Base-by-base conservation (phyloP, 140 eudicot species). In the Stevia rebaudiana region DNA sequence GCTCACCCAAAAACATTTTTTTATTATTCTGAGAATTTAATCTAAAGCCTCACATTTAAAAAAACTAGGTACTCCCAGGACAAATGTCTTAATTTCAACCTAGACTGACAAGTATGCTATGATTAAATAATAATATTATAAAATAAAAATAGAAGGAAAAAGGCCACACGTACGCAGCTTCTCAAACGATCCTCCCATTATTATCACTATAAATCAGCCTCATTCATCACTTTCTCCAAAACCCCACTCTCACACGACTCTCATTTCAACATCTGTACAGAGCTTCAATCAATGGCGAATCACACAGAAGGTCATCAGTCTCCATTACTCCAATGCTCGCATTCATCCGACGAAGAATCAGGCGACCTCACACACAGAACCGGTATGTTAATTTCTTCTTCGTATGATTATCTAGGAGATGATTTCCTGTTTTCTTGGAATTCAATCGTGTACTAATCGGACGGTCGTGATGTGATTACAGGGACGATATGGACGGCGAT, bases 401-500 rank as follows among this genome's bases (percentile, higher is more conserved):
- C 33, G 4, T 28, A 4, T 28, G 33, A 4, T 28, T 1, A 28
- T 28, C 4, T 40, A 1, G 7, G 5, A 0, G 19, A 8, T 2
- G 2, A 17, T 44, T 37, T 63, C 71, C 71, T 10, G 49, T 63
- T 63, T 42, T 64, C 19, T 53, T 63, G 41, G 49, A 63, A 3
- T 54, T n/a, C 33, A 54, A 42, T 37, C 23, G 60, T 48, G 2
- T 46, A 8, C 8, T 36, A 44, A 54, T 24, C 13, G 31, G 22
- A 3, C 22, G n/a, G 41, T 62, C 28, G 21, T 30, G 30, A 41
- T 17, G 30, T 48, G 69, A 59, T 21, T 11, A 36, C 73, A 84
- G 94, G 94, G 55, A 85, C 85, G 21, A 11, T 73, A 71, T 85
- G 94, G 94, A 81, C 88, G 15, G 88, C 88, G 12, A 61, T 74